Conservation (phyloP, 441 rosid genomes). For the Pelargonium cotyledonis region DNA sequence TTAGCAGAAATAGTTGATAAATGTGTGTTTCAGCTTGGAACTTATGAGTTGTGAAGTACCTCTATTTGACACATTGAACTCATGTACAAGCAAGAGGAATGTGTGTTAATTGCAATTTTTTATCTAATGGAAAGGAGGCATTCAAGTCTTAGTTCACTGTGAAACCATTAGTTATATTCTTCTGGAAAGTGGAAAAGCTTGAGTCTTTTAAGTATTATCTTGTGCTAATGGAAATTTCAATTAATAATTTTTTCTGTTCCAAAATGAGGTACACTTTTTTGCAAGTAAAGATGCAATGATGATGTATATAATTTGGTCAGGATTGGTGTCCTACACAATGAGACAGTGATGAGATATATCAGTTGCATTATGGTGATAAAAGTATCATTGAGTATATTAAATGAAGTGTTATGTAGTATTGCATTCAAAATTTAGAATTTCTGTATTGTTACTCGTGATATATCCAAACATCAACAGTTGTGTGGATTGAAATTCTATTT, state of each 20-base stretch:
- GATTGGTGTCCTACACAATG: conserved; percentile 1
- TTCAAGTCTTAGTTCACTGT: too few species aligned
- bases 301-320: not conserved
- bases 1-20: not conserved
- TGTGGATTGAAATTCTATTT: not conserved
- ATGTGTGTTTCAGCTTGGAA: not conserved
- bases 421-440: not conserved
- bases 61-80: too few species aligned
- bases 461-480: not conserved
- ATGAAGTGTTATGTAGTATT: not conserved
- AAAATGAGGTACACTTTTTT: not conserved
- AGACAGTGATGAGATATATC: not conserved
- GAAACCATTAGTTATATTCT: too few species aligned
- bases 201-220: not conserved
- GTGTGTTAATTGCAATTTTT: too few species aligned
- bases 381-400: not conserved
- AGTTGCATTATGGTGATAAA: not conserved
- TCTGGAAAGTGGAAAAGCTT: too few species aligned
- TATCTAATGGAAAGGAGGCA: too few species aligned
- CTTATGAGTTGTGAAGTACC: too few species aligned
- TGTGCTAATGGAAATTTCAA: not conserved
- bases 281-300: not conserved
- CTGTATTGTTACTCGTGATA: not conserved
- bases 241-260: not conserved
- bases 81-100: too few species aligned